Evolutionary conservation across 495 filamentous ascomycete genomes (phyloP).

Genomic region (Sporormia fimetaria): DNA sequence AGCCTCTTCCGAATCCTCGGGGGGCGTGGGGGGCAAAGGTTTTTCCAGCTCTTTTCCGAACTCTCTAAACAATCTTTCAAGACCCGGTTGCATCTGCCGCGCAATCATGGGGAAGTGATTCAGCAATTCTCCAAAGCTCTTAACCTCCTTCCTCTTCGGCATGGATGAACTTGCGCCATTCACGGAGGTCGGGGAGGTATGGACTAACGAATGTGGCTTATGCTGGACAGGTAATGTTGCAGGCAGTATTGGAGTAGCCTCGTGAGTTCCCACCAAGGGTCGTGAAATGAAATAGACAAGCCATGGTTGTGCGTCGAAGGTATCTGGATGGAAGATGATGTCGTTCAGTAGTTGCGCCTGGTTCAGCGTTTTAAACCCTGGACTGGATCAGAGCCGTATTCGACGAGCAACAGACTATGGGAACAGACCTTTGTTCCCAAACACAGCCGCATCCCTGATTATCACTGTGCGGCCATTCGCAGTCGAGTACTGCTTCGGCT

Average conservation of each 20-base stretch:
- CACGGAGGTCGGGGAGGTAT: slow-evolving; percentile 4
- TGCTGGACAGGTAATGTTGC: slow-evolving; percentile 21
- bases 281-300: slow-evolving; percentile 93
- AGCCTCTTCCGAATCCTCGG: no score
- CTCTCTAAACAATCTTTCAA: slow-evolving; percentile 83
- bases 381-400: slow-evolving; percentile 1
- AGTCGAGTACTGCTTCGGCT: slow-evolving; percentile 85
- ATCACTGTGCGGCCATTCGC: slow-evolving; percentile 88
- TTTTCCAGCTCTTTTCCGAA: slow-evolving; percentile 79
- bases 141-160: slow-evolving; percentile 77
- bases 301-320: slow-evolving; percentile 75
- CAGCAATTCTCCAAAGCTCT: slow-evolving; percentile 79
- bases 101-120: slow-evolving; percentile 94
- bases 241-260: slow-evolving; percentile 43
- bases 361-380: slow-evolving; percentile 84
- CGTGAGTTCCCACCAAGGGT: slow-evolving; percentile 76
- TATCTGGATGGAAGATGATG: slow-evolving; percentile 76
- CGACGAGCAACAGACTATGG: background rate
- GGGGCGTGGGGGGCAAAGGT: slow-evolving; percentile 65
- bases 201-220: background rate
- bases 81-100: slow-evolving; percentile 84
- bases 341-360: slow-evolving; percentile 85
- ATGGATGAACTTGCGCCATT: slow-evolving; percentile 23
- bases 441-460: slow-evolving; percentile 85
- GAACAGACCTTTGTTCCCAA: slow-evolving; percentile 81